Evolutionary conservation across 768 basidiomycete genomes (phyloP).

Genomic region (Mycena galericulata): DNA sequence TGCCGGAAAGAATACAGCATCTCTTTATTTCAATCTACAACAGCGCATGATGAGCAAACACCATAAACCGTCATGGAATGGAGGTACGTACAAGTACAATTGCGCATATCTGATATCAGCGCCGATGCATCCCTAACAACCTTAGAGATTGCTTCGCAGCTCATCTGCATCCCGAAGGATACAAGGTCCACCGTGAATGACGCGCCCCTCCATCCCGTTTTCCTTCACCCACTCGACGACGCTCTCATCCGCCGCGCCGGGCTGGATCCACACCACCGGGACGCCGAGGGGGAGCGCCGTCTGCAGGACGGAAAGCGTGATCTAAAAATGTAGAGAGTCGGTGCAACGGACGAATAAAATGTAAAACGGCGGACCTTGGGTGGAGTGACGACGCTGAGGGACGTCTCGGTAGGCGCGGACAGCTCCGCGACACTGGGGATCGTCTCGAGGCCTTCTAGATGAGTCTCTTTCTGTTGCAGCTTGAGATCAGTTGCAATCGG

Average conservation of each 20-base stretch:
- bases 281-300: conserved; percentile 76
- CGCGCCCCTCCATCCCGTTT: conserved; percentile 70
- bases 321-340: conserved; percentile 49
- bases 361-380: conserved; percentile 61
- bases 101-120: too few relatives aligned
- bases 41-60: too few relatives aligned
- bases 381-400: conserved; percentile 84
- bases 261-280: conserved; percentile 91
- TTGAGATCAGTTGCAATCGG: neutral
- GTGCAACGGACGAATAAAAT: conserved; percentile 10
- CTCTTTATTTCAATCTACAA: too few relatives aligned
- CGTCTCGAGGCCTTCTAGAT: conserved; percentile 75
- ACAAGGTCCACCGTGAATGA: conserved; percentile 88
- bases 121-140: too few relatives aligned
- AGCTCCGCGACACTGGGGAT: conserved; percentile 68
- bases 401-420: conserved; percentile 70
- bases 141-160: conserved; percentile 51
- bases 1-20: too few relatives aligned
- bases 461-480: conserved; percentile 67
- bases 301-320: conserved; percentile 76
- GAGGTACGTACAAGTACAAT: too few relatives aligned
- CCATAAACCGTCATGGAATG: too few relatives aligned
- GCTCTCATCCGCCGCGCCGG: conserved; percentile 80
- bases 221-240: conserved; percentile 76
- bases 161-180: conserved; percentile 82